Evolutionary conservation across 139 green algal genomes (phyloP), one percentile per base, ranked within the genome.

Genomic region (Chlorella ohadii): DNA sequence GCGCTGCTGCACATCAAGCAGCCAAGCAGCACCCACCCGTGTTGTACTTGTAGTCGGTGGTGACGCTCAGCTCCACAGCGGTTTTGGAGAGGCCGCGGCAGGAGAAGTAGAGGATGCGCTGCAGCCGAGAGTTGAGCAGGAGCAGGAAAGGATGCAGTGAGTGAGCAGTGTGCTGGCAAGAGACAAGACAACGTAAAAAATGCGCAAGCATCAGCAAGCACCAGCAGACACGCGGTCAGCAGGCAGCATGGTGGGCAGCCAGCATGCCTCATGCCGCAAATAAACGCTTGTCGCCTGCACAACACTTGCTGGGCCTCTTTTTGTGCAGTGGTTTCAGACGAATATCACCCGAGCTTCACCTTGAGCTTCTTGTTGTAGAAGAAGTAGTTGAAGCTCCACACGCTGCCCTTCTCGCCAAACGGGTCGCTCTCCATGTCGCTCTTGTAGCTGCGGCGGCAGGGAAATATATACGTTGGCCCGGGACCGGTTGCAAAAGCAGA

Each of bases 321-420:
- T n/a, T n/a, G n/a, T n/a, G n/a, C n/a, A n/a, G n/a, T n/a, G n/a
- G n/a, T n/a, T n/a, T n/a, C n/a, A n/a, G n/a, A n/a, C n/a, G n/a
- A n/a, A n/a, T n/a, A n/a, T n/a, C n/a, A n/a, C n/a, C n/a, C n/a
- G n/a, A n/a, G n/a, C n/a, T n/a, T n/a, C 22, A 70, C 74, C 93
- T 97, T 59, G 51, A 59, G 51, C 51, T 59, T 59, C 51, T 59
- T 98, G 89, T 99, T 99, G 94, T 99, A 99, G 85, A 99, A 99
- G 79, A 99, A 99, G 86, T 97, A 99, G 92, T 97, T 98, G 91
- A 99, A 99, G 22, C 89, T 92, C 97, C 97, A 99, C 1, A 98
- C 84, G 67, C 86, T 92, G 70, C 92, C 93, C 77, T 94, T 89
- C 76, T 98, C 95, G 90, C 95, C 92, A 88, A 98, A 97, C 0